phyloP scores from a whole-genome alignment of 2,329 filamentous ascomycete species.

The Apiospora malaysiana region DNA sequence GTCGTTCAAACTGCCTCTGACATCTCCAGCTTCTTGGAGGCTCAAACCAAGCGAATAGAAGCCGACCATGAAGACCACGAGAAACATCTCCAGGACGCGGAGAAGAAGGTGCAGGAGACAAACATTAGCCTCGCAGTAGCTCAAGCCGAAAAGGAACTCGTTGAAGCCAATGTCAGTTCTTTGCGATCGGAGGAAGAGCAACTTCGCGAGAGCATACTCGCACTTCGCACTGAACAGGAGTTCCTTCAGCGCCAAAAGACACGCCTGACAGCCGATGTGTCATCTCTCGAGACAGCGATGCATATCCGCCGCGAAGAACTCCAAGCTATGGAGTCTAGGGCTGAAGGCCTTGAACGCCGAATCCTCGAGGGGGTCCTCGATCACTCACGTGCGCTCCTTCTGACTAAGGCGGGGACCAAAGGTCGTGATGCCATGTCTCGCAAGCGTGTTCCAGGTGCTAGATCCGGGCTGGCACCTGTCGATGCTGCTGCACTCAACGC shows the following conservation, averaged over 20 bases:
- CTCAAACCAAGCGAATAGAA: conserved; percentile 75
- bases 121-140: conserved; percentile 79
- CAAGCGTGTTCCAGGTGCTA: conserved; percentile 53
- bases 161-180: conserved; percentile 60
- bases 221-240: conserved; percentile 73
- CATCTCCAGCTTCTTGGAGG: conserved; percentile 80
- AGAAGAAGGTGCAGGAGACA: conserved; percentile 79
- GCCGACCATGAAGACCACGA: conserved; percentile 82
- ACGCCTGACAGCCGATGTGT: conserved; percentile 82
- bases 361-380: conserved; percentile 97
- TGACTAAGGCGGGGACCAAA: conserved; percentile 65
- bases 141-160: conserved; percentile 66
- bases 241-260: conserved; percentile 79
- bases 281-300: conserved; percentile 88
- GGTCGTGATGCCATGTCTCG: conserved; percentile 63
- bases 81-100: conserved; percentile 77
- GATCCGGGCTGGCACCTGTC: conserved; percentile 48
- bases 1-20: conserved; percentile 85
- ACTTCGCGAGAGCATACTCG: conserved; percentile 60
- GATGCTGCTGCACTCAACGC: conserved; percentile 33
- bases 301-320: conserved; percentile 90
- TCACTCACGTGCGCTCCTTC: conserved; percentile 88
- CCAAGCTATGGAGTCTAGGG: conserved; percentile 86
- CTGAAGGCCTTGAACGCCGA: conserved; percentile 86
- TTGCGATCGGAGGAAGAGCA: conserved; percentile 59